Evolutionary conservation across 441 rosid genomes (phyloP).

Genomic region (Populus tomentosa): DNA sequence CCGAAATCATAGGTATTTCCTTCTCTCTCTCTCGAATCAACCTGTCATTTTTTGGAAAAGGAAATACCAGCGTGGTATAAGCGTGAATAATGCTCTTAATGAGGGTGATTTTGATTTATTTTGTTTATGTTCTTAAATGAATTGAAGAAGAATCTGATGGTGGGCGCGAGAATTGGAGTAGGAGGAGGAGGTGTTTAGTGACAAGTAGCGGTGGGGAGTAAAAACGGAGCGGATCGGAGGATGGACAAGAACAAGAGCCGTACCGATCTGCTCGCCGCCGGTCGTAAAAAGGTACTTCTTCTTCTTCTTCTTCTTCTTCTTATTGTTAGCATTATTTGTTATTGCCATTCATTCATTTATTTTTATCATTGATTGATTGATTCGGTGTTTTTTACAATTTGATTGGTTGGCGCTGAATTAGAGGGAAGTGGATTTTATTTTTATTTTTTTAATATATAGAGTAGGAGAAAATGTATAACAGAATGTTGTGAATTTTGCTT

Average conservation of each 20-base stretch:
- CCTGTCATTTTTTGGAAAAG: not conserved
- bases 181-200: conserved; percentile 26
- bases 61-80: not conserved
- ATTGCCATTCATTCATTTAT: not conserved
- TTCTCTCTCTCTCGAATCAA: not conserved
- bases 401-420: not conserved
- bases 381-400: not conserved
- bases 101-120: not conserved
- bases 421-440: not conserved
- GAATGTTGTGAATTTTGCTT: not conserved
- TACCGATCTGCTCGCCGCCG: conserved; percentile 87
- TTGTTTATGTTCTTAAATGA: conserved; percentile 14
- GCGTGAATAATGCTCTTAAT: not conserved
- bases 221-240: conserved; percentile 34
- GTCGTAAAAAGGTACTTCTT: conserved; percentile 75
- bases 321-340: not conserved
- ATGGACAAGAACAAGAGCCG: conserved; percentile 98
- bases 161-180: conserved; percentile 22
- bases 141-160: conserved; percentile 33
- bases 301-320: not conserved
- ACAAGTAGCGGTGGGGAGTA: conserved; percentile 22
- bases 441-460: not conserved
- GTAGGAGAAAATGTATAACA: not conserved
- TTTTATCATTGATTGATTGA: not conserved
- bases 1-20: not conserved